phyloP scores from a whole-genome alignment of 352 stramenopile genomes.

The Globisporangium carolinianum region DNA sequence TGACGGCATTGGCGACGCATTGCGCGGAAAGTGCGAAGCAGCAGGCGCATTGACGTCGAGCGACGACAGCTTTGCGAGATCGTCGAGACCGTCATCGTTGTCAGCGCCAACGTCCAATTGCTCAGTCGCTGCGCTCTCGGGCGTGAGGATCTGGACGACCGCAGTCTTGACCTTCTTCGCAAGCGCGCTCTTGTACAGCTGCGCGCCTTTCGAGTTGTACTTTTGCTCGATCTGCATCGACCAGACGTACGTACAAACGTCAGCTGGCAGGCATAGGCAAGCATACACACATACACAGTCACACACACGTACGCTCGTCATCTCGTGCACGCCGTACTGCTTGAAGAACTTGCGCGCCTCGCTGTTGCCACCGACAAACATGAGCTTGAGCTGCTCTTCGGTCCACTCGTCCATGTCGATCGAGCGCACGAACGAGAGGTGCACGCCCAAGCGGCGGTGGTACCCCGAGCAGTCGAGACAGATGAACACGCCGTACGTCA shows the following conservation, averaged over 20 bases:
- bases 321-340: conserved; percentile 81
- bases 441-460: conserved; percentile 90
- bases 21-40: conserved; percentile 49
- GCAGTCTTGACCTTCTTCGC: conserved; percentile 80
- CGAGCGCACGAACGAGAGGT: conserved; percentile 93
- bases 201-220: conserved; percentile 87
- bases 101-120: conserved; percentile 21
- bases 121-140: conserved; percentile 26
- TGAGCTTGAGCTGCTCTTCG: conserved; percentile 89
- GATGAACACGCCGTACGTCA: conserved; percentile 95
- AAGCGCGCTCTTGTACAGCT: conserved; percentile 83
- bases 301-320: conserved; percentile 63
- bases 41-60: conserved; percentile 23
- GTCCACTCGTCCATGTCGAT: conserved; percentile 96
- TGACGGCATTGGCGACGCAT: neutral
- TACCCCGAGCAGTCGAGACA: conserved; percentile 94
- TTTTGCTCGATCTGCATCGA: conserved; percentile 79
- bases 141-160: conserved; percentile 43
- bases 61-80: conserved; percentile 66
- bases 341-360: conserved; percentile 94
- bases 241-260: too few relatives aligned
- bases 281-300: neutral
- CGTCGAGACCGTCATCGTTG: conserved; percentile 64
- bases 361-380: conserved; percentile 91
- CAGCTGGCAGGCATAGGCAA: neutral